Conservation (phyloP, 345 rosid genomes). For the Ceriops zippeliana region DNA sequence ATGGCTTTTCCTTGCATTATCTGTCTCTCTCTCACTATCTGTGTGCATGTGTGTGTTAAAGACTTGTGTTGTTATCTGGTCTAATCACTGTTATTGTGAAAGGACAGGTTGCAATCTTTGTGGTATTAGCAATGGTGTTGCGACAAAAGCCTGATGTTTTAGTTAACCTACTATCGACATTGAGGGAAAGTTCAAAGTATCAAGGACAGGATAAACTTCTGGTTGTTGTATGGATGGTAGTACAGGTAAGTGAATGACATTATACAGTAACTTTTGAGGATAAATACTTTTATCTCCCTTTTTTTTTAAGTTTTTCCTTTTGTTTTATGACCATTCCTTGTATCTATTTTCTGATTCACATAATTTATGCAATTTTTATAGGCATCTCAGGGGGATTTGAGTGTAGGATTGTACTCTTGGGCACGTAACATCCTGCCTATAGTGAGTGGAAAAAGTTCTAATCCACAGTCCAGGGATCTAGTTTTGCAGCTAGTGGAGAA, state of each 20-base stretch:
- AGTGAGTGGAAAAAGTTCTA: slow-evolving; percentile 45
- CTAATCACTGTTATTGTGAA: slow-evolving; percentile 6
- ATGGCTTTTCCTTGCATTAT: neutral
- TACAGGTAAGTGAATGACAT: slow-evolving; percentile 41
- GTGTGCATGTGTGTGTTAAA: no score
- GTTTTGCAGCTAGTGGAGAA: slow-evolving; percentile 66
- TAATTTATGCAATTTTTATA: slow-evolving; percentile 16
- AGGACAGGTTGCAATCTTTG: slow-evolving; percentile 69
- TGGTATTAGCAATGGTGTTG: slow-evolving; percentile 55
- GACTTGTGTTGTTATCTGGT: neutral
- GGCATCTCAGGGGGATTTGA: slow-evolving; percentile 64
- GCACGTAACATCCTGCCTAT: slow-evolving; percentile 47
- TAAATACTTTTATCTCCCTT: neutral
- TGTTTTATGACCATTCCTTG: neutral
- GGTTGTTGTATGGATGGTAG: slow-evolving; percentile 52
- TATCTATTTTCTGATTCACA: neutral
- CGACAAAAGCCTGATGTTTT: slow-evolving; percentile 67
- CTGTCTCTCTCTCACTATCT: neutral
- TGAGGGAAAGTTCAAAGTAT: slow-evolving; percentile 51
- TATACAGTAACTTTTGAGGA: slow-evolving; percentile 8
- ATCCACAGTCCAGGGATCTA: slow-evolving; percentile 68
- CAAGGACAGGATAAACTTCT: slow-evolving; percentile 70
- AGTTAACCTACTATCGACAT: slow-evolving; percentile 37
- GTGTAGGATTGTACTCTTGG: slow-evolving; percentile 62
- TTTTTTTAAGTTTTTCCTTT: neutral